A percentile compares a stretch with the other conserved stretches of the same genome.
Conservation (phyloP, 1,139 yeast species). For the Yamadazyma epiphylla region DNA sequence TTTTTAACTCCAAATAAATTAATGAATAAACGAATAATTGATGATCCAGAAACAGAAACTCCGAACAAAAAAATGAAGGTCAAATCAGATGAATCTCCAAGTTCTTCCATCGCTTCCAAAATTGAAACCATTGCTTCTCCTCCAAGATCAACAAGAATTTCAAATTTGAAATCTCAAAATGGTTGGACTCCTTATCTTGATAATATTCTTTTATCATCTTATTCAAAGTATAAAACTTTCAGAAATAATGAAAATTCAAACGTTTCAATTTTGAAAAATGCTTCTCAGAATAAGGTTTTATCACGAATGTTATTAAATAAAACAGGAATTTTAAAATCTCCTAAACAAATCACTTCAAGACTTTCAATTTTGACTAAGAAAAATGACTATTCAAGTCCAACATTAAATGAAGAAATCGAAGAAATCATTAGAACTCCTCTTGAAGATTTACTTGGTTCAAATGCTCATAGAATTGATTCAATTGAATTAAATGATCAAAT, state of each 20-base stretch:
- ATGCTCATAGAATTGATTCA: slow-evolving; percentile 14
- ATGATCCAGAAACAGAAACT: background rate
- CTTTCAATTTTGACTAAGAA: slow-evolving; percentile 19
- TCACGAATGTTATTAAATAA: slow-evolving; percentile 39
- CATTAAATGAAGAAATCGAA: slow-evolving; percentile 18
- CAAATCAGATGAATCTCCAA: slow-evolving; percentile 28
- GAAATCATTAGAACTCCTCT: slow-evolving; percentile 24
- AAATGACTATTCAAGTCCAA: slow-evolving; percentile 9
- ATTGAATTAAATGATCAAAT: slow-evolving; percentile 18
- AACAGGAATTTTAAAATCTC: slow-evolving; percentile 33
- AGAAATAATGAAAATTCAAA: slow-evolving; percentile 24
- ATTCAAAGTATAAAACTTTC: slow-evolving; percentile 33
- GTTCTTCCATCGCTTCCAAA: slow-evolving; percentile 34
- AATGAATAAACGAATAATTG: slow-evolving; percentile 2
- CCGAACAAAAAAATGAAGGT: slow-evolving; percentile 9
- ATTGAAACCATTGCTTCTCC: slow-evolving; percentile 35
- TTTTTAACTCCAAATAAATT: slow-evolving; percentile 31
- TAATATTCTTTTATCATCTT: slow-evolving; percentile 32
- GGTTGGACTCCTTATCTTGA: slow-evolving; percentile 40
- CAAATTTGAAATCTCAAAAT: slow-evolving; percentile 14
- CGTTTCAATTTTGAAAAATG: slow-evolving; percentile 25
- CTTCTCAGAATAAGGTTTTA: slow-evolving; percentile 40
- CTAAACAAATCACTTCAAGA: slow-evolving; percentile 40
- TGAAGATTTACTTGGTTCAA: slow-evolving; percentile 17
- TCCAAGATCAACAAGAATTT: slow-evolving; percentile 19